These are phyloP conservation scores for Chlorella vulgaris DNA, from an alignment of 139 green algal genomes.

Conservation along the genomic window DNA sequence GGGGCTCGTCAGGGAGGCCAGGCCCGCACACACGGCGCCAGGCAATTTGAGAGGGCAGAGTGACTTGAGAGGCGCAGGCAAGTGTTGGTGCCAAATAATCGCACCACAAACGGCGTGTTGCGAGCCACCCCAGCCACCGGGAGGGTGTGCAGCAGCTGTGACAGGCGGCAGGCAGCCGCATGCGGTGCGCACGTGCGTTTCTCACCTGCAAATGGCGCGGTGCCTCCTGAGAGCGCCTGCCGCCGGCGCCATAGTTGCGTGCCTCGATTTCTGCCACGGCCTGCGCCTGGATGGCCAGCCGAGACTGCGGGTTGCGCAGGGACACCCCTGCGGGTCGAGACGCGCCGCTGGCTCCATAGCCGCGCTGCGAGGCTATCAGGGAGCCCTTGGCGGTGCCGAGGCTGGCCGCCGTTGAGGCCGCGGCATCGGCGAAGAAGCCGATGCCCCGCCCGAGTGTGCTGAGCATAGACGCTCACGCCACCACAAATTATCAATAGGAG, in stretches of 20 bases:
- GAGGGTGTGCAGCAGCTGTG: too few species aligned
- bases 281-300: constrained; percentile 16
- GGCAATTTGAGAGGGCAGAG: background rate
- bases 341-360: background rate
- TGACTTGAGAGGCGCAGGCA: background rate
- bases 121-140: too few species aligned
- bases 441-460: background rate
- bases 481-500: too few species aligned
- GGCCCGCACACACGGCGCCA: too few species aligned
- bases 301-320: background rate
- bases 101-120: too few species aligned
- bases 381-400: background rate
- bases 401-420: background rate
- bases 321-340: background rate
- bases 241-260: background rate
- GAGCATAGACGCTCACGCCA: background rate
- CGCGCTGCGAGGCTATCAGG: background rate
- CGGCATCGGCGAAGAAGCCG: background rate
- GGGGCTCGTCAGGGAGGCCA: too few species aligned
- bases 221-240: background rate
- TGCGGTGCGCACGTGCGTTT: background rate
- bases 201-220: constrained; percentile 15
- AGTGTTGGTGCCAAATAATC: too few species aligned
- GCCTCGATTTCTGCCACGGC: background rate
- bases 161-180: too few species aligned